Evolutionary conservation across 2,329 filamentous ascomycete genomes (phyloP).

Genomic region (Exophiala sideris): DNA sequence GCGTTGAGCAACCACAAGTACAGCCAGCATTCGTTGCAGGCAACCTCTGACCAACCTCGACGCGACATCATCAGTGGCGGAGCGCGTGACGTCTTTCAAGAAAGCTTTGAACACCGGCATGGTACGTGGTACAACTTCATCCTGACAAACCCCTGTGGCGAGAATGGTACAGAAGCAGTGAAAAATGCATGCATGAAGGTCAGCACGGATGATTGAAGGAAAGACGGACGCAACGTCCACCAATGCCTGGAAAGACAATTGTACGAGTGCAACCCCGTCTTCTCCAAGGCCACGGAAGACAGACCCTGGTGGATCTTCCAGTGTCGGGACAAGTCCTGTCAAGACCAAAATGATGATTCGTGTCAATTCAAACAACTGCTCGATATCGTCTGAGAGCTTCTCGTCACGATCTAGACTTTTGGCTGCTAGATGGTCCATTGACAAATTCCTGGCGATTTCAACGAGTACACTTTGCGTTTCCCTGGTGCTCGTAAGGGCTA

Average conservation of each 20-base stretch:
- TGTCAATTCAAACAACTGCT: slow-evolving; percentile 94
- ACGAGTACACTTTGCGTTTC: slow-evolving; percentile 91
- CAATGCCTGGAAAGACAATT: slow-evolving; percentile 76
- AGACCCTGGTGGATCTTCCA: slow-evolving; percentile 44
- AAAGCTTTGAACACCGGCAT: slow-evolving; percentile 91
- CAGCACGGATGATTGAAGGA: slow-evolving; percentile 91
- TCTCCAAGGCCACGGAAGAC: slow-evolving; percentile 49
- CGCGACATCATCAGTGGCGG: slow-evolving; percentile 40
- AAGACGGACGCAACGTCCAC: slow-evolving; percentile 96
- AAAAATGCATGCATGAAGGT: slow-evolving; percentile 92
- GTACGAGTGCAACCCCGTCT: slow-evolving; percentile 77
- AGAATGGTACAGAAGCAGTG: slow-evolving; percentile 95
- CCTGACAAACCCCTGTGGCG: slow-evolving; percentile 80
- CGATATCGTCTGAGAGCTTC: slow-evolving; percentile 91
- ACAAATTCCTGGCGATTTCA: slow-evolving; percentile 85
- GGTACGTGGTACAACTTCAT: slow-evolving; percentile 81
- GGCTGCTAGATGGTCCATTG: slow-evolving; percentile 86
- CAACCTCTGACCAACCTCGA: slow-evolving; percentile 77
- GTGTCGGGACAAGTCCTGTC: slow-evolving; percentile 79
- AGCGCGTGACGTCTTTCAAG: slow-evolving; percentile 58
- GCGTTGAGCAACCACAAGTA: slow-evolving; percentile 51
- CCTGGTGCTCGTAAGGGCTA: slow-evolving; percentile 85
- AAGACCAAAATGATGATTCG: slow-evolving; percentile 93
- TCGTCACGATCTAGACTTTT: slow-evolving; percentile 65
- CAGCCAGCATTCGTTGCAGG: slow-evolving; percentile 75